Conservation (phyloP, 768 basidiomycete species). For the Botryobasidium botryosum region DNA sequence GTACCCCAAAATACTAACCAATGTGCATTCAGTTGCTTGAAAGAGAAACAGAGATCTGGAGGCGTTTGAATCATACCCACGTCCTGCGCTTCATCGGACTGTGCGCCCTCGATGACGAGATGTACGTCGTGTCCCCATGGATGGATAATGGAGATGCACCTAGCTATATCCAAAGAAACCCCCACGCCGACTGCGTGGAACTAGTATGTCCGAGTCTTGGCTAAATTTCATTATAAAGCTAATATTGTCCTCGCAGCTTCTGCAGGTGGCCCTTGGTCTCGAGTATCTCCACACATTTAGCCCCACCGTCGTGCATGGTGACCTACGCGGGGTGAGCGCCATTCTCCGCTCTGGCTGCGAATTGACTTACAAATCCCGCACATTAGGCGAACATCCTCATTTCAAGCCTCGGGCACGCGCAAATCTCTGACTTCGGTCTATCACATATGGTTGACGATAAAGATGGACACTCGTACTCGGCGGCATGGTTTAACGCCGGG, state of each 20-base stretch:
- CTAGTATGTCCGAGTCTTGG: not conserved
- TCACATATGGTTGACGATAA: too few species aligned
- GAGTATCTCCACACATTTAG: not conserved
- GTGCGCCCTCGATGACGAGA: not conserved
- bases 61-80: not conserved
- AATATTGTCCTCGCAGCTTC: not conserved
- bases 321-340: not conserved
- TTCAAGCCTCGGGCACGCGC: too few species aligned
- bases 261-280: not conserved
- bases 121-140: constrained; percentile 1
- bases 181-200: not conserved
- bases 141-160: not conserved
- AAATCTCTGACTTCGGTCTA: too few species aligned
- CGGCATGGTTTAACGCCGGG: too few species aligned
- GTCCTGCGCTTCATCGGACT: not conserved
- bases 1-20: not conserved
- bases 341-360: too few species aligned
- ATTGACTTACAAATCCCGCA: too few species aligned
- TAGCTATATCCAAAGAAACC: not conserved
- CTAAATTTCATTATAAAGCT: not conserved
- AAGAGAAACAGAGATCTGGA: not conserved
- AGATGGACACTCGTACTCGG: too few species aligned
- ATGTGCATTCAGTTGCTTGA: not conserved
- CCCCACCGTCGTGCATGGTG: constrained; percentile 1
- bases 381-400: too few species aligned